A percentile compares a stretch with the other conserved stretches of the same genome.
Conservation (phyloP, 2,329 filamentous ascomycete species). For the Beauveria australis region DNA sequence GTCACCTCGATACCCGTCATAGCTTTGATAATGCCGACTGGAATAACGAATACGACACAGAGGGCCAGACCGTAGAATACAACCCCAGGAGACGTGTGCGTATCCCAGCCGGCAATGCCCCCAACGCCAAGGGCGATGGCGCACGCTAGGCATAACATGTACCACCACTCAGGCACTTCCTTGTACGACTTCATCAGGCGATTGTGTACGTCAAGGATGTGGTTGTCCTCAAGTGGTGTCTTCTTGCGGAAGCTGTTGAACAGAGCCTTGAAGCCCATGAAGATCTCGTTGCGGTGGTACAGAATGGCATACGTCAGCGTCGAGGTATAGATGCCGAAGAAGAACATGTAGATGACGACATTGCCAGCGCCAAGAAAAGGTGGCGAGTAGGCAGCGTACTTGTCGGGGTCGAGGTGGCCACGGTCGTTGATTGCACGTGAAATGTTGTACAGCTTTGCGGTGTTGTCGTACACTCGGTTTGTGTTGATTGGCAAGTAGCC, state of each 20-base stretch:
- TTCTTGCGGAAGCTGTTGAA: constrained; percentile 36
- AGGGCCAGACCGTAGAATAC: constrained; percentile 43
- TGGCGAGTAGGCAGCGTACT: constrained; percentile 43
- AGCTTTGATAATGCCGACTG: constrained; percentile 43
- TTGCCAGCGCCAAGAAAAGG: constrained; percentile 43
- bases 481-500: constrained; percentile 46
- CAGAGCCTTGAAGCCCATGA: constrained; percentile 39
- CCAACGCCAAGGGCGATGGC: constrained; percentile 39
- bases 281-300: constrained; percentile 45
- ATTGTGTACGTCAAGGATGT: constrained; percentile 38
- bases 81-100: constrained; percentile 41
- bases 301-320: constrained; percentile 41
- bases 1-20: constrained; percentile 45
- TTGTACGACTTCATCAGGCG: constrained; percentile 39
- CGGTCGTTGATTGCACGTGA: constrained; percentile 31
- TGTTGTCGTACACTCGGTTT: constrained; percentile 43
- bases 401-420: constrained; percentile 35
- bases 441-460: constrained; percentile 39
- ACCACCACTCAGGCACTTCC: constrained; percentile 49
- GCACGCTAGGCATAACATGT: constrained; percentile 31
- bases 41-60: constrained; percentile 42
- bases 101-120: constrained; percentile 40
- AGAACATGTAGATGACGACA: constrained; percentile 44
- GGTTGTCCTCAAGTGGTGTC: constrained; percentile 26
- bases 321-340: constrained; percentile 47